phyloP scores from a whole-genome alignment of 2,329 filamentous ascomycete species.

The Sarocladium strictum region DNA sequence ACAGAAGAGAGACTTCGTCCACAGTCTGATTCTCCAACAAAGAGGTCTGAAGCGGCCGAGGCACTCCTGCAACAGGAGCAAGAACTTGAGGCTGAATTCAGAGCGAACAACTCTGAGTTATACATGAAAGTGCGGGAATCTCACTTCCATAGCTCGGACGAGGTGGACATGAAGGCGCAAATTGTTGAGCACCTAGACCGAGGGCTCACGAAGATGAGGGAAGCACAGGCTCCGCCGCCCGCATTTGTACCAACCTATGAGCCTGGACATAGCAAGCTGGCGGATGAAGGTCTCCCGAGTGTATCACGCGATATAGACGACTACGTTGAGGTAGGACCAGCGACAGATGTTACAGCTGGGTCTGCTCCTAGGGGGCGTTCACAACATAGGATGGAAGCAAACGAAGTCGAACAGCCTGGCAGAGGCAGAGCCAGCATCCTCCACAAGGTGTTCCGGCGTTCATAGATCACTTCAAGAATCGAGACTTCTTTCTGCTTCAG shows the following conservation, averaged over 20 bases:
- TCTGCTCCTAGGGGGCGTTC: neutral
- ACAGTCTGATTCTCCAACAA: constrained; percentile 30
- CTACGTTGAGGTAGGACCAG: constrained; percentile 25
- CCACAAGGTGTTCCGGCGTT: constrained; percentile 30
- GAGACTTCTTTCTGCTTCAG: neutral
- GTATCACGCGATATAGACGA: constrained; percentile 25
- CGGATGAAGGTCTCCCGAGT: constrained; percentile 8
- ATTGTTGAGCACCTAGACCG: constrained; percentile 43
- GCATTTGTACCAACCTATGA: constrained; percentile 16
- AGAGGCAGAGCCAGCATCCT: constrained; percentile 24
- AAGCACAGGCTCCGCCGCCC: constrained; percentile 14
- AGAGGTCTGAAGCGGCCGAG: constrained; percentile 32
- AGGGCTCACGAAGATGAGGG: constrained; percentile 38
- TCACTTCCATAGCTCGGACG: constrained; percentile 26
- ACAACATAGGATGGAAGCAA: neutral
- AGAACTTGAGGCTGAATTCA: constrained; percentile 44
- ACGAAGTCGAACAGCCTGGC: constrained; percentile 11
- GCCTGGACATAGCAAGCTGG: constrained; percentile 25
- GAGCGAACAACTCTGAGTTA: constrained; percentile 36
- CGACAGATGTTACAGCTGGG: neutral
- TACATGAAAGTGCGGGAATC: constrained; percentile 38
- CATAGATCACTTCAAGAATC: constrained; percentile 10
- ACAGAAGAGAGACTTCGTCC: constrained; percentile 34
- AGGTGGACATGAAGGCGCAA: constrained; percentile 38
- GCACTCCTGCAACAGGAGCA: constrained; percentile 39